Evolutionary conservation across 2,329 filamentous ascomycete genomes (phyloP).

Genomic region (Diaporthe citrichinensis): DNA sequence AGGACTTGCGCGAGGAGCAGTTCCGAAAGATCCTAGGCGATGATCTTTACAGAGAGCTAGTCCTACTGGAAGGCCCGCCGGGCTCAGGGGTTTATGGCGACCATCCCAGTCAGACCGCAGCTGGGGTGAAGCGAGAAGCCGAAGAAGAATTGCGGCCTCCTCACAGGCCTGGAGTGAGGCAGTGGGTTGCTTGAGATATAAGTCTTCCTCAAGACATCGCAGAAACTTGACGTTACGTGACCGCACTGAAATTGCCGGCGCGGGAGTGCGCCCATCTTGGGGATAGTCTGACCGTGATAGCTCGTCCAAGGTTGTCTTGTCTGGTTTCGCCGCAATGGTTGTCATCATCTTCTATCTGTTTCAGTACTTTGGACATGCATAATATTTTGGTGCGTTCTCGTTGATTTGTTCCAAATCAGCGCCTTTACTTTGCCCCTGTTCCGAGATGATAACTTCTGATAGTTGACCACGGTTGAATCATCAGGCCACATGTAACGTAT

Average conservation of each 20-base stretch:
- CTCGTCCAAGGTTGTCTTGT: too few species aligned
- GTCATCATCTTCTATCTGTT: not conserved
- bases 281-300: not conserved
- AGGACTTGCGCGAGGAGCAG: not conserved
- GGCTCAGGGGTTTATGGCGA: too few species aligned
- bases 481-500: not conserved
- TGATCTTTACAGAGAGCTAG: not conserved
- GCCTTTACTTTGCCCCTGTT: too few species aligned
- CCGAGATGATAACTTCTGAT: not conserved
- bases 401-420: not conserved
- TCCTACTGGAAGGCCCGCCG: not conserved
- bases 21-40: constrained; percentile 17
- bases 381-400: not conserved
- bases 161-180: not conserved
- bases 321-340: too few species aligned
- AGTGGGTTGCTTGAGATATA: too few species aligned
- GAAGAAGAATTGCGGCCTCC: constrained; percentile 55
- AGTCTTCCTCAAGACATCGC: not conserved
- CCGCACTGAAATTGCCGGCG: not conserved
- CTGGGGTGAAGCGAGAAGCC: constrained; percentile 7
- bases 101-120: not conserved
- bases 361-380: not conserved
- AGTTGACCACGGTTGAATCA: not conserved
- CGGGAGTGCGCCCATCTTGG: too few species aligned
- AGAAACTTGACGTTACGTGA: not conserved